phyloP scores from a whole-genome alignment of 495 filamentous ascomycete species.

The Xylaria cubensis region DNA sequence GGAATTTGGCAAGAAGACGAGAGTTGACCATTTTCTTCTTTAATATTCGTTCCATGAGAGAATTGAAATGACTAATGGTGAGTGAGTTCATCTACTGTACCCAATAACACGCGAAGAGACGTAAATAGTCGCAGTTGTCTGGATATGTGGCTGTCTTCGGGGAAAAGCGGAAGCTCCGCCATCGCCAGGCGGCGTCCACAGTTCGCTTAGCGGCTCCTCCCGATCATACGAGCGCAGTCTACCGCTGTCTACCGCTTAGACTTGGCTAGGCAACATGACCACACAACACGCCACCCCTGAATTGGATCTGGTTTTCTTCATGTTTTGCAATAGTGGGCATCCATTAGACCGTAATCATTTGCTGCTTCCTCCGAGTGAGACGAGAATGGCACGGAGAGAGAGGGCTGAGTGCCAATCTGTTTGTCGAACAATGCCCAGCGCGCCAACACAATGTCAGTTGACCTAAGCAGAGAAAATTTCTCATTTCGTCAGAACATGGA shows the following conservation, averaged over 20 bases:
- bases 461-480: conserved; percentile 7
- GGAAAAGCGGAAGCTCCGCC: conserved; percentile 13
- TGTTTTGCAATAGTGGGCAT: conserved; percentile 8
- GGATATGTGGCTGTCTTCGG: no score
- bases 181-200: background rate
- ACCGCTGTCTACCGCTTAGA: conserved; percentile 8
- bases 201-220: conserved; percentile 14
- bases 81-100: background rate
- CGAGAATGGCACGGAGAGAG: conserved; percentile 24
- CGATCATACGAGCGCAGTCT: conserved; percentile 22
- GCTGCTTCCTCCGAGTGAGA: background rate
- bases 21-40: background rate
- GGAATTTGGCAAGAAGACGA: background rate
- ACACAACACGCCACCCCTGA: conserved; percentile 22
- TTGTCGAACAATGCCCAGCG: background rate
- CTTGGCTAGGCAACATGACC: conserved; percentile 16
- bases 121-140: background rate
- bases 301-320: conserved; percentile 7
- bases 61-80: background rate
- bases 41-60: background rate
- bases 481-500: background rate
- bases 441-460: conserved; percentile 13
- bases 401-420: background rate
- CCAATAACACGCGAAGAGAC: background rate
- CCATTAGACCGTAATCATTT: conserved; percentile 15